Evolutionary conservation across 2,329 filamentous ascomycete species (phyloP), one percentile per base, ranked within the genome.

Genomic region (Alternaria angustiovoidea): DNA sequence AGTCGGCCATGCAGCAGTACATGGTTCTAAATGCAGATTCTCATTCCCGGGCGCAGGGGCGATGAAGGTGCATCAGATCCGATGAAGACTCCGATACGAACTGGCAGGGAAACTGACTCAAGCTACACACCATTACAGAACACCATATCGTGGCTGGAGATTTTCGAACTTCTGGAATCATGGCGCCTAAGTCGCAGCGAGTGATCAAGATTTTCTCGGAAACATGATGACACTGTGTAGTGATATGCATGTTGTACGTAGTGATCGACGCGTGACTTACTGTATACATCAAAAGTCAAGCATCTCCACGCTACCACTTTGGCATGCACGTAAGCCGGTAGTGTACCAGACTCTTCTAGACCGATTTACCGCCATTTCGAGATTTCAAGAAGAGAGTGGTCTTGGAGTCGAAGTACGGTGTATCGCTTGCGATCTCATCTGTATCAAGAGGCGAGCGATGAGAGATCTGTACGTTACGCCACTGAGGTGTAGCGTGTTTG

Each of bases 21-120:
- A 42, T 32, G 54, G 43, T 6, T 28, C 42, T 43, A 38, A 30
- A 20, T 57, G 48, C 34, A 61, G n/a, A 43, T 18, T 18, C 12
- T 30, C 36, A 46, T 46, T 41, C 28, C 9, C 41, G 41, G 41
- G 30, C 47, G 30, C 24, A 28, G 47, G 47, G 53, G 38, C 28
- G 46, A 51, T 32, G 36, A 30, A 54, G 12, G 30, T 44, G 57
- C 46, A 51, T 39, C 44, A 36, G 30, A 59, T 51, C 46, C 32
- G 46, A 38, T 38, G 39, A 57, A 56, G 46, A 51, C 28, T 43
- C 16, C 43, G 41, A 47, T 52, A 52, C 54, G 42, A 34, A 48
- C 20, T 18, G 41, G 22, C 44, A 52, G 48, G 53, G 53, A 48
- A 30, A 28, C 47, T 60, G 57, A 60, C 52, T 60, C 53, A 32